Evolutionary conservation across 768 basidiomycete genomes (phyloP), one percentile per base, ranked within the genome.

Genomic region (Kwoniella sp.): DNA sequence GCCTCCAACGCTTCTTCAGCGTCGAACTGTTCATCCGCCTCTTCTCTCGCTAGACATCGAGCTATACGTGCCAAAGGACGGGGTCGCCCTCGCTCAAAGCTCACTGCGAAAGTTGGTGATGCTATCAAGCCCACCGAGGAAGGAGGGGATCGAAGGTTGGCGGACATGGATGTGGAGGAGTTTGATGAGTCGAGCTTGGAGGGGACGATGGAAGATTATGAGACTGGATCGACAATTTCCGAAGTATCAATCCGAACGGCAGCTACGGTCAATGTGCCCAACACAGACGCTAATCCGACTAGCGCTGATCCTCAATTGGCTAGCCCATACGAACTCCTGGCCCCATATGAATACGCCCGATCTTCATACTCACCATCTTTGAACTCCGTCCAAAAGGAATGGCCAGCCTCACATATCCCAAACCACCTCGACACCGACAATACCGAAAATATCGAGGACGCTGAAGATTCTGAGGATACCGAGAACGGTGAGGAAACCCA

Each of bases 191-290:
- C 33, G 33, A 33, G 33, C 33, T 33, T 33, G 17, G 40, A 44
- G 17, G 40, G 40, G 17, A 19, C 40, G 3, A 9, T 10, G 40
- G 57, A 58, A 50, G 36, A 30, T 21, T 30, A 51, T 33, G 58
- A 60, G 2, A 60, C 49, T 1, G 58, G 37, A 29, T 64, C 62
- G 0, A 64, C 62, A 4, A 26, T 64, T 10, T 64, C 62, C 15
- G 62, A 64, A 12, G 24, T 27, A 6, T 64, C 62, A 22, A 64
- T 64, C 13, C 13, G 44, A 4, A 64, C 62, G 1, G 49, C 36
- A 13, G 62, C 62, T 0, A 64, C 62, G 1, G 54, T 62, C 47
- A 60, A 60, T 29, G 30, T 13, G 48, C 44, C 50, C 21, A 24
- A 37, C 26, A 27, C 9, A 6, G 29, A 7, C 26, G 7, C 40